These are phyloP conservation scores for Xerocomus potaroensis DNA, from an alignment of 768 basidiomycete genomes.

Conservation along the genomic window DNA sequence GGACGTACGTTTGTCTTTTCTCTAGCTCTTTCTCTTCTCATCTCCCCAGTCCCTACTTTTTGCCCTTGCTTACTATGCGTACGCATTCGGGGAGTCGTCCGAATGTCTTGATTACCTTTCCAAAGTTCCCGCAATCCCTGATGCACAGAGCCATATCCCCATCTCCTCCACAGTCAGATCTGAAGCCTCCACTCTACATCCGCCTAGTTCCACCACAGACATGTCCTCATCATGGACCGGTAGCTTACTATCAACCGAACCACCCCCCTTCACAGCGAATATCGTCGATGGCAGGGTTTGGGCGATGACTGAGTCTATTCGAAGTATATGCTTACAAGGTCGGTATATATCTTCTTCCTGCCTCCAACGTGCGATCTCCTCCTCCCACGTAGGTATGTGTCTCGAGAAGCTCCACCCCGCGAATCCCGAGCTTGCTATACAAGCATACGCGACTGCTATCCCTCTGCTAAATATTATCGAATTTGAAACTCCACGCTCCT, in stretches of 20 bases:
- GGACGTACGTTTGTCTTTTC: conserved; percentile 49
- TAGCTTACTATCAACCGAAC: conserved; percentile 43
- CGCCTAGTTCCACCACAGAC: conserved; percentile 32
- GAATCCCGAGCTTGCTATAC: conserved; percentile 48
- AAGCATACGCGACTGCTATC: conserved; percentile 50
- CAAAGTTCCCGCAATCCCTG: conserved; percentile 50
- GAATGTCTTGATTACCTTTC: conserved; percentile 59
- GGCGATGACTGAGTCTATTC: conserved; percentile 67
- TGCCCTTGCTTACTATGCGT: conserved; percentile 74
- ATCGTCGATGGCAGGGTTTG: conserved; percentile 68
- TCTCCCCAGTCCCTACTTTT: conserved; percentile 56
- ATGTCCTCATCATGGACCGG: conserved; percentile 49
- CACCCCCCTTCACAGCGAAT: conserved; percentile 43
- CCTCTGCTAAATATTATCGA: conserved; percentile 50
- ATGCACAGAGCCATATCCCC: conserved; percentile 53
- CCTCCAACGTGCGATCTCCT: not conserved
- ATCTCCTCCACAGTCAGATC: conserved; percentile 40
- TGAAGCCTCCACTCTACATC: conserved; percentile 35
- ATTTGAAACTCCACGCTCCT: conserved; percentile 40
- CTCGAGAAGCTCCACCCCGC: conserved; percentile 55
- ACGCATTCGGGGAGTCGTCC: conserved; percentile 63
- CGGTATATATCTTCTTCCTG: conserved; percentile 11
- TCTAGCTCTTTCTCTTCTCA: conserved; percentile 2
- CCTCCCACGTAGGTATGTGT: conserved; percentile 58
- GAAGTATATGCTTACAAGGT: conserved; percentile 81